phyloP scores from a whole-genome alignment of 768 basidiomycete genomes.

The Glaciozyma martinii region DNA sequence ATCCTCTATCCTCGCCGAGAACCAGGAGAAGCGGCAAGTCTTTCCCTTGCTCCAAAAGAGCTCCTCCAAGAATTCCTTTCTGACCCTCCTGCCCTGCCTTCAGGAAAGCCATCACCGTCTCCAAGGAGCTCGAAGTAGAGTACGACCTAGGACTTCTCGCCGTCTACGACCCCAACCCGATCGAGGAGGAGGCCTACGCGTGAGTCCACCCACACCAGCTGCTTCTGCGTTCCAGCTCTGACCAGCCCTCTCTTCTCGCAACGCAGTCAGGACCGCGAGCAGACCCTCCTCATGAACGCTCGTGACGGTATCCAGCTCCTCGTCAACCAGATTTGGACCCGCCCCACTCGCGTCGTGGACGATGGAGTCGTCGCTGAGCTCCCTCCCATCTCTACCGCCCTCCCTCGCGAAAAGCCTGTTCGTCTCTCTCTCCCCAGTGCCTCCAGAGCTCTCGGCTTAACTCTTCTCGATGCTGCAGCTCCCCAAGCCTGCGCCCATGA shows the following conservation, averaged over 20 bases:
- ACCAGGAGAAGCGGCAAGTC: background rate
- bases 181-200: slow-evolving; percentile 77
- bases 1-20: background rate
- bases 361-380: slow-evolving; percentile 78
- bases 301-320: slow-evolving; percentile 76
- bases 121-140: slow-evolving; percentile 59
- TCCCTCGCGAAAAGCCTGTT: slow-evolving; percentile 77
- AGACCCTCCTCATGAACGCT: slow-evolving; percentile 66
- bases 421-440: background rate
- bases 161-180: slow-evolving; percentile 77
- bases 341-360: slow-evolving; percentile 61
- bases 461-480: slow-evolving; percentile 44
- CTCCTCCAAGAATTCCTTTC: background rate
- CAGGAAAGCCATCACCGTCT: slow-evolving; percentile 60
- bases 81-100: background rate
- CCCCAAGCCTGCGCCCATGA: slow-evolving; percentile 81
- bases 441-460: too few relatives aligned
- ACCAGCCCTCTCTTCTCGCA: slow-evolving; percentile 1
- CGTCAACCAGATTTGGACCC: slow-evolving; percentile 65
- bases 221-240: background rate
- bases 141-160: slow-evolving; percentile 73
- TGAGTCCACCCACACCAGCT: slow-evolving; percentile 38
- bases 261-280: slow-evolving; percentile 63
- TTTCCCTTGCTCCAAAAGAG: background rate
- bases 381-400: slow-evolving; percentile 61